Percentiles rank a stretch among this genome's conserved stretches.
phyloP scores from a whole-genome alignment of 208 protist species.

The Trypanosoma platydactyli region DNA sequence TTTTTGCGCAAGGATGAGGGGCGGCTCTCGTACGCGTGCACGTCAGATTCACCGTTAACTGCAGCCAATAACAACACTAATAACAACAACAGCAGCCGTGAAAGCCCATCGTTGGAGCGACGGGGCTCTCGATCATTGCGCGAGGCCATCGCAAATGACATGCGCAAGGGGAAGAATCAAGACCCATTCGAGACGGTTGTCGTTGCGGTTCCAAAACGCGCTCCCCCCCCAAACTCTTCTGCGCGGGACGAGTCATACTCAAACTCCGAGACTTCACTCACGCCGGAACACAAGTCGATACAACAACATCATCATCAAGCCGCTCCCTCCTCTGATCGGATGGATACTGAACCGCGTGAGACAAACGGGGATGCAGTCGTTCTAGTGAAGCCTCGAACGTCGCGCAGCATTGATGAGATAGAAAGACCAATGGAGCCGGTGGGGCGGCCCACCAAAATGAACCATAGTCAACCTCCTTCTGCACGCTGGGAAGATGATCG shows the following conservation, averaged over 20 bases:
- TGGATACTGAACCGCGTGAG: conserved; percentile 24
- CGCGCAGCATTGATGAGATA: conserved; percentile 7
- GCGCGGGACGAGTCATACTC: conserved; percentile 12
- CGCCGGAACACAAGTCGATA: neutral
- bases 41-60: conserved; percentile 16
- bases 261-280: neutral
- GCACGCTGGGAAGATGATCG: conserved; percentile 1
- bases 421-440: conserved; percentile 8
- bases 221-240: conserved; percentile 44
- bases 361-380: neutral
- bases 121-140: conserved; percentile 73
- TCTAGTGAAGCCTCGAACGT: conserved; percentile 7
- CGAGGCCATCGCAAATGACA: conserved; percentile 83
- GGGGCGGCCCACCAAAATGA: conserved; percentile 3
- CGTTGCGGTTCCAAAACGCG: conserved; percentile 80
- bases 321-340: conserved; percentile 45
- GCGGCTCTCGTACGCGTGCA: conserved; percentile 66
- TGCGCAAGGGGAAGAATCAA: conserved; percentile 71
- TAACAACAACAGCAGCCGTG: conserved; percentile 8
- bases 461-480: neutral
- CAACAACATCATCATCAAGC: conserved; percentile 6
- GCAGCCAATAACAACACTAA: conserved; percentile 6
- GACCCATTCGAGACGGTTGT: conserved; percentile 79
- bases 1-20: conserved; percentile 85
- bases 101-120: conserved; percentile 37